Base-by-base conservation (phyloP, 176 grass and related monocot species). In the Pharus latifolius region DNA sequence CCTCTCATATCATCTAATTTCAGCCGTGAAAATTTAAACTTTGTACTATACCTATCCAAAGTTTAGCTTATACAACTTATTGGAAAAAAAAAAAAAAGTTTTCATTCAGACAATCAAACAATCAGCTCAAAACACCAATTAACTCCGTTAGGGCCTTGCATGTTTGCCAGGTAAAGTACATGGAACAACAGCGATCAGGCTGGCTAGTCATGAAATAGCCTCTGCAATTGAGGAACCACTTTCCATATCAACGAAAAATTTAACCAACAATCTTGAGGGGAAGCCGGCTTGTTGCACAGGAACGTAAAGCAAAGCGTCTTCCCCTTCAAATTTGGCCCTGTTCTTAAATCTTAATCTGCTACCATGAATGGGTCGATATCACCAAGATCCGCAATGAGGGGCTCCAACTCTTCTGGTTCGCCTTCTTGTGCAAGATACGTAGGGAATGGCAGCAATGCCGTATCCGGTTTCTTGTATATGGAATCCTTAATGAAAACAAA, bases 401-500 rank as follows among this genome's bases (percentile, higher is more conserved):
- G 84, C 67, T 88, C 84, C 65, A 70, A 50, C 41, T 71, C 79
- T 55, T 87, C 72, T 12, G 58, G 51, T 30, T 88, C 90, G 17
- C 84, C 90, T 73, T 75, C 87, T 77, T 86, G 84, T 1, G 79
- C 37, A 70, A 99, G 94, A 49, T 88, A 82, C 11, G 95, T 99
- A 26, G 95, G 95, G 74, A 99, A 99, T 20, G 95, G 95, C 64
- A 99, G 82, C 41, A 70, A 75, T 19, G 73, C 51, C 49, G 46
- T 73, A 28, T 94, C 90, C 2, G 95, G 90, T 63, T 99, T 94
- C 84, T 99, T 99, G 73, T 84, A 99, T 40, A 84, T 79, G 6
- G 87, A 92, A 63, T 99, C 96, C 82, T 88, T 95, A 32, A 99
- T 76, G 5, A 92, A 99, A 83, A 99, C 35, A 81, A 88, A 99